phyloP scores from a whole-genome alignment of 2,329 filamentous ascomycete genomes.

The Penicillium griseofulvum region DNA sequence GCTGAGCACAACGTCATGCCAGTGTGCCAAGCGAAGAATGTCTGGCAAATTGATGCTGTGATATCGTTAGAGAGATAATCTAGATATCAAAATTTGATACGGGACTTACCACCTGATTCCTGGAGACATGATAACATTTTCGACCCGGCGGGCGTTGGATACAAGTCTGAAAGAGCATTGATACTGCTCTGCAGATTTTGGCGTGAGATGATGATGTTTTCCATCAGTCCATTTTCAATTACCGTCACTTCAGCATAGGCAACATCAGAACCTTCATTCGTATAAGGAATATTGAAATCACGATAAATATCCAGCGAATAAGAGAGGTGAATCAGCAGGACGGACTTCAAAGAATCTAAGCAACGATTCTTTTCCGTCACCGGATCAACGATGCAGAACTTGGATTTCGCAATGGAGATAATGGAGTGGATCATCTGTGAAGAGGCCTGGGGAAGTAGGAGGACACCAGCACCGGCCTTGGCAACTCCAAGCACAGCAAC shows the following conservation, averaged over 20 bases:
- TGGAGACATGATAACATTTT: slow-evolving; percentile 79
- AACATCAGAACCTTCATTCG: slow-evolving; percentile 45
- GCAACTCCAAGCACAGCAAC: slow-evolving; percentile 69
- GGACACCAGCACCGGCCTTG: slow-evolving; percentile 73
- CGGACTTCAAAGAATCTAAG: slow-evolving; percentile 6
- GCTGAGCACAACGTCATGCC: slow-evolving; percentile 78
- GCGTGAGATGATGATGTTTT: slow-evolving; percentile 76
- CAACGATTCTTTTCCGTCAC: neutral
- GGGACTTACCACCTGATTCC: slow-evolving; percentile 63
- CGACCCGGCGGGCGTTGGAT: slow-evolving; percentile 56
- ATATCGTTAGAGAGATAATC: slow-evolving; percentile 13
- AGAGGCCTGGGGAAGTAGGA: slow-evolving; percentile 77
- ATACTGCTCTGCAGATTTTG: slow-evolving; percentile 74
- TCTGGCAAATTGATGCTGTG: slow-evolving; percentile 78
- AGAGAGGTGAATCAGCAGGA: slow-evolving; percentile 15
- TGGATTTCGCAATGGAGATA: slow-evolving; percentile 58
- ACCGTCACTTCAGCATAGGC: slow-evolving; percentile 82
- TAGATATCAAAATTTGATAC: neutral
- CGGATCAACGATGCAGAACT: slow-evolving; percentile 43
- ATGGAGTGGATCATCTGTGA: slow-evolving; percentile 60
- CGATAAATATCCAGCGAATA: slow-evolving; percentile 14
- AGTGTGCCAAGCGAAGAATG: slow-evolving; percentile 77
- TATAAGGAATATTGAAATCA: slow-evolving; percentile 10
- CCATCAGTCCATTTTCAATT: slow-evolving; percentile 44
- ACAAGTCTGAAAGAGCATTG: slow-evolving; percentile 62